Evolutionary conservation across 306 rosid genomes (phyloP).

Genomic region (Lotus japonicus): DNA sequence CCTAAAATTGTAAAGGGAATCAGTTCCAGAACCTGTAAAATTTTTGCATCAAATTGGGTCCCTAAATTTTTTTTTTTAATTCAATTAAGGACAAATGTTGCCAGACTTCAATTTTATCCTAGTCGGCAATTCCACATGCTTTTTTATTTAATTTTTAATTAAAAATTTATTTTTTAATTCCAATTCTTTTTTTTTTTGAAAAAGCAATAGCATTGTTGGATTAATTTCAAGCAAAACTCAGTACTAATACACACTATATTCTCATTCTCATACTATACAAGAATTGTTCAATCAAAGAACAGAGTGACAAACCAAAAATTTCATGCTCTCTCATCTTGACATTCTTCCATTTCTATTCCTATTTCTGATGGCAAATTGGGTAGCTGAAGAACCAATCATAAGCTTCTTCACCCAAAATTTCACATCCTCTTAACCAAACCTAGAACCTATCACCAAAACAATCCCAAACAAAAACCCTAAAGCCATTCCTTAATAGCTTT

Average conservation of each 20-base stretch:
- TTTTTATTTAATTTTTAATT: too few relatives aligned
- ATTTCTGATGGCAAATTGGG: neutral
- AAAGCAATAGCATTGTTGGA: neutral
- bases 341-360: constrained; percentile 5
- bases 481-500: constrained; percentile 21
- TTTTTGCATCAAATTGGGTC: too few relatives aligned
- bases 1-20: too few relatives aligned
- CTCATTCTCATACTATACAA: too few relatives aligned
- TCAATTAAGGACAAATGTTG: too few relatives aligned
- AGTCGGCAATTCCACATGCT: too few relatives aligned
- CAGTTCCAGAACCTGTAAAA: too few relatives aligned
- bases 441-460: constrained; percentile 21
- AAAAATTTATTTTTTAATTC: too few relatives aligned
- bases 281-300: constrained; percentile 6
- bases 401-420: constrained; percentile 28
- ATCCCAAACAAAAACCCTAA: constrained; percentile 31
- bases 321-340: constrained; percentile 3
- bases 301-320: neutral
- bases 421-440: constrained; percentile 27
- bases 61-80: too few relatives aligned
- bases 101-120: too few relatives aligned
- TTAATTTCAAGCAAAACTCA: neutral
- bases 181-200: too few relatives aligned
- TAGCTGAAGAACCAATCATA: constrained; percentile 5
- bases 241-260: neutral